Conservation (phyloP, 2,329 filamentous ascomycete species). For the Raffaelea albimanens region DNA sequence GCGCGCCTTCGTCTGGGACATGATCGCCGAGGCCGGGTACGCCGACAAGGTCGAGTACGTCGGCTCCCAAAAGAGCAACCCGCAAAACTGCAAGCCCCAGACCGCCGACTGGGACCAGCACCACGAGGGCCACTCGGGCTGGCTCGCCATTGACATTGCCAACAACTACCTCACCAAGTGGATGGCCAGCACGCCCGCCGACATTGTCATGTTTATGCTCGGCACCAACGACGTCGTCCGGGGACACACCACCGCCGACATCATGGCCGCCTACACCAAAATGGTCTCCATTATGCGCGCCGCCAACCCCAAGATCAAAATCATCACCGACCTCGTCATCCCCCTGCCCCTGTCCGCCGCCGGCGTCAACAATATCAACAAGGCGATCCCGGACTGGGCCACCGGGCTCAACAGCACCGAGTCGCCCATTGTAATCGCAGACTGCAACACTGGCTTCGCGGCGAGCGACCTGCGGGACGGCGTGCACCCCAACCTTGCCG, state of each 20-base stretch:
- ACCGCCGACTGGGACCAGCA: slow-evolving; percentile 26
- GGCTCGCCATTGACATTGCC: slow-evolving; percentile 32
- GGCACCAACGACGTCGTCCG: slow-evolving; percentile 33
- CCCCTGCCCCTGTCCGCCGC: slow-evolving; percentile 22
- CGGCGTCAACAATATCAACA: slow-evolving; percentile 15
- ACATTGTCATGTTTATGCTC: slow-evolving; percentile 35
- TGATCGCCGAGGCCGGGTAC: slow-evolving; percentile 23
- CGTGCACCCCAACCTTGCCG: slow-evolving; percentile 28
- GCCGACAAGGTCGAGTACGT: slow-evolving; percentile 30
- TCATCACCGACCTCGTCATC: slow-evolving; percentile 32
- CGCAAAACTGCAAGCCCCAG: slow-evolving; percentile 23
- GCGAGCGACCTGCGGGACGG: slow-evolving; percentile 25
- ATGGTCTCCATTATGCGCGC: slow-evolving; percentile 27
- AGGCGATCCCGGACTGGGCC: slow-evolving; percentile 22
- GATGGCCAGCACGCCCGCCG: slow-evolving; percentile 26
- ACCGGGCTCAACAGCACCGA: slow-evolving; percentile 22
- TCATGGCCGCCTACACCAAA: slow-evolving; percentile 28
- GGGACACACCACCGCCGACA: slow-evolving; percentile 20
- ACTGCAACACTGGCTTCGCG: slow-evolving; percentile 26
- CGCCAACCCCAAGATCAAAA: slow-evolving; percentile 26
- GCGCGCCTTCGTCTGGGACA: slow-evolving; percentile 31
- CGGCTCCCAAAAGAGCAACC: slow-evolving; percentile 28
- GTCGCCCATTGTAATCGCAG: slow-evolving; percentile 29
- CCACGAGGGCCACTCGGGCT: slow-evolving; percentile 35
- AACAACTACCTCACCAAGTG: slow-evolving; percentile 28